Percentiles rank a stretch among this genome's conserved stretches.
Evolutionary conservation across 805 yeast genomes (phyloP).

Genomic region (Hanseniaspora mollemarum): DNA sequence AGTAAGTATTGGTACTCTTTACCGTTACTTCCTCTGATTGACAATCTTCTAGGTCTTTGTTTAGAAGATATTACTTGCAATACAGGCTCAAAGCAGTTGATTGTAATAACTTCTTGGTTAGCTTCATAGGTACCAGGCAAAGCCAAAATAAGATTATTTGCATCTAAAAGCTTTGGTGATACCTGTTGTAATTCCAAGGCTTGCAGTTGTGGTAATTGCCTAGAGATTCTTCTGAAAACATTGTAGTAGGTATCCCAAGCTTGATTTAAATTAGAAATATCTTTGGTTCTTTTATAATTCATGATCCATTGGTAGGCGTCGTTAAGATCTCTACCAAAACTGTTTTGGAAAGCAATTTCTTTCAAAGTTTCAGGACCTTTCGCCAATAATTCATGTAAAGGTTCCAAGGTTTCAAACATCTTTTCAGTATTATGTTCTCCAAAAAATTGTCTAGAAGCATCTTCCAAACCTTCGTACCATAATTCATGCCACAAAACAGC

Average conservation of each 20-base stretch:
- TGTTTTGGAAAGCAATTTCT: conserved; percentile 82
- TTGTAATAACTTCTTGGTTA: conserved; percentile 64
- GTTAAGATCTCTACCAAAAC: conserved; percentile 83
- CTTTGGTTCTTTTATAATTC: conserved; percentile 74
- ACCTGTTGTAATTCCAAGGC: conserved; percentile 84
- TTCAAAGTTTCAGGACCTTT: conserved; percentile 85
- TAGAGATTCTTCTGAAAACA: conserved; percentile 80
- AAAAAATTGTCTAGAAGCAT: conserved; percentile 84
- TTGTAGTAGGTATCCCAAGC: conserved; percentile 96
- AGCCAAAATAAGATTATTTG: conserved; percentile 71
- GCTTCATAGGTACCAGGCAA: conserved; percentile 90
- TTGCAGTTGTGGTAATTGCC: conserved; percentile 78
- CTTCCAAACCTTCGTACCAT: conserved; percentile 96
- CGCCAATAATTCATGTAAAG: conserved; percentile 72
- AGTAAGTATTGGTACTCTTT: conserved; percentile 69
- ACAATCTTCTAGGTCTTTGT: conserved; percentile 83
- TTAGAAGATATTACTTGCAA: conserved; percentile 84
- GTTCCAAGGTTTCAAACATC: conserved; percentile 85
- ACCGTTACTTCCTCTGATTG: conserved; percentile 81
- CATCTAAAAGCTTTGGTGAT: conserved; percentile 76
- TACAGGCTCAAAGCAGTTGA: conserved; percentile 66
- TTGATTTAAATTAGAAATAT: conserved; percentile 78
- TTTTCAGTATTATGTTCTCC: conserved; percentile 91
- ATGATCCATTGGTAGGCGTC: conserved; percentile 92
- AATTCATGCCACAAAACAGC: conserved; percentile 96